A percentile compares a stretch with the other conserved stretches of the same genome.
Evolutionary conservation across 352 stramenopile genomes (phyloP).

Genomic region (Phytophthora palmivora): DNA sequence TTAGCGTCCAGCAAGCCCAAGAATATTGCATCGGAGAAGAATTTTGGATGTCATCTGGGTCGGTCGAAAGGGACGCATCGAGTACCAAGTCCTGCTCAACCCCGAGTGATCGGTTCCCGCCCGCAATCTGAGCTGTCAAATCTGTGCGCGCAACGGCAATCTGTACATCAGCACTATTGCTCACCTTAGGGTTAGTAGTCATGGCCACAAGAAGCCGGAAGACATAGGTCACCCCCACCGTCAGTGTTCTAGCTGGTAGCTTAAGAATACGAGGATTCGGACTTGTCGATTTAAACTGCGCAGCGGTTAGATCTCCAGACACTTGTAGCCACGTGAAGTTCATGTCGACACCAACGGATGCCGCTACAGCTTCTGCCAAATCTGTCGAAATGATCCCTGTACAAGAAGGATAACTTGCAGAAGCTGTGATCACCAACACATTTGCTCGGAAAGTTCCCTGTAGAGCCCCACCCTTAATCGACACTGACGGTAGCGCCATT

Average conservation of each 20-base stretch:
- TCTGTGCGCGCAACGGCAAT: conserved; percentile 51
- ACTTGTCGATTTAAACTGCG: conserved; percentile 60
- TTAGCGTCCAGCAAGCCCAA: conserved; percentile 51
- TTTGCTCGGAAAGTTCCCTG: conserved; percentile 50
- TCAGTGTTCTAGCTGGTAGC: conserved; percentile 56
- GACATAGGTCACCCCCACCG: conserved; percentile 61
- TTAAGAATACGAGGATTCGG: conserved; percentile 61
- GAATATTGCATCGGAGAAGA: conserved; percentile 43
- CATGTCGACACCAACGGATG: conserved; percentile 47
- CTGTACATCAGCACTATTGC: conserved; percentile 57
- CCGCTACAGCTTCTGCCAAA: conserved; percentile 9
- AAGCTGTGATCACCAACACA: conserved; percentile 51
- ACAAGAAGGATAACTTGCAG: conserved; percentile 55
- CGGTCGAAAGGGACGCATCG: conserved; percentile 57
- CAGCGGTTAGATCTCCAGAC: conserved; percentile 41
- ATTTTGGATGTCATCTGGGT: conserved; percentile 55
- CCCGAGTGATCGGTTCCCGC: conserved; percentile 57
- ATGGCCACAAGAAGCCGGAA: conserved; percentile 68
- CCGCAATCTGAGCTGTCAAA: conserved; percentile 44
- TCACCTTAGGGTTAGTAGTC: conserved; percentile 50
- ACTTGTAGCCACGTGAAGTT: conserved; percentile 65
- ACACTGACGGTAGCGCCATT: conserved; percentile 60
- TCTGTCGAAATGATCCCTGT: conserved; percentile 26
- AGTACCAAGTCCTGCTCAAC: conserved; percentile 59
- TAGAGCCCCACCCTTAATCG: conserved; percentile 51